Base-by-base conservation (phyloP, 1,284 basidiomycete species). In the Ceratobasidium sp. region DNA sequence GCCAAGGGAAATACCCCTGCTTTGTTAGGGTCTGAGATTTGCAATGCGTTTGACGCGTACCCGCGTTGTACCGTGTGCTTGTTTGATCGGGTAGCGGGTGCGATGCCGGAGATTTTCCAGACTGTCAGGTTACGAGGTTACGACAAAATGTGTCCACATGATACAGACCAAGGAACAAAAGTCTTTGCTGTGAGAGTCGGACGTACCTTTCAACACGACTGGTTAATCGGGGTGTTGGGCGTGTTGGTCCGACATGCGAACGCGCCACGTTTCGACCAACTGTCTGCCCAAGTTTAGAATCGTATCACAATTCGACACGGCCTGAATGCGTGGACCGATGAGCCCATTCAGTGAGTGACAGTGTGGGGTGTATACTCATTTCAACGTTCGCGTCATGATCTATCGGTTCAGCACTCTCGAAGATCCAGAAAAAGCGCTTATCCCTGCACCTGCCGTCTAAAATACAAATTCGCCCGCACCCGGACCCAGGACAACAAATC, bases 401-500 rank as follows among this genome's bases (percentile, higher is more conserved):
- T 51, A 17, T 34, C 49, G 1, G 15, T 4, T 32, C 37, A 37
- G n/a, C 65, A 34, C 0, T 46, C 66, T 22, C 51, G 43, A 13
- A 75, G 43, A 29, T 49, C 62, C 62, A 29, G 4, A 15, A 32
- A 65, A 29, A 65, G 19, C 9, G 57, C 17, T 43, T 5, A n/a
- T 8, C 4, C 54, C 54, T 46, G n/a, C n/a, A 49, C 13, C 1
- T 29, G 56, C 17, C 6, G 34, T 11, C n/a, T 17, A 59, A 32
- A 59, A 59, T 32, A 59, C 8, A 59, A 64, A 29, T n/a, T 17
- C 1, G 40, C 25, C 19, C n/a, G 22, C 44, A 65, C 62, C 43
- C 49, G 1, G 62, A 65, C n/a, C 83, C 17, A 84, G 79, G 6
- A 83, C 77, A 13, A 83, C 78, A 32, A 84, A 81, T 75, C 80